Evolutionary conservation across 2,329 filamentous ascomycete species (phyloP).

Genomic region (Delphinella strobiligena): DNA sequence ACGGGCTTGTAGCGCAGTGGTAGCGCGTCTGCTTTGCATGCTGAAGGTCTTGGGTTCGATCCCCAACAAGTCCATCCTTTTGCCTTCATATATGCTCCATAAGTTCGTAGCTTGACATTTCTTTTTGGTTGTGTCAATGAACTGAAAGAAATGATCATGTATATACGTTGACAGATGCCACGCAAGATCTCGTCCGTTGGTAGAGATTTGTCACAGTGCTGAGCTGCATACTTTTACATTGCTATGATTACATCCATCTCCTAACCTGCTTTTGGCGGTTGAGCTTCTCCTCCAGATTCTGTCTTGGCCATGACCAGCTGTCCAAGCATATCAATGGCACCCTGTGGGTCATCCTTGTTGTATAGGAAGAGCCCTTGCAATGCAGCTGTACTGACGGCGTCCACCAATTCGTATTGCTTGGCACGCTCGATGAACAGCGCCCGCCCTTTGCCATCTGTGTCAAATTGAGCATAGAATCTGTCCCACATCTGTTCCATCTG

Average conservation of each 20-base stretch:
- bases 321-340: constrained; percentile 50
- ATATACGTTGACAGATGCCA: too few relatives aligned
- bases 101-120: too few relatives aligned
- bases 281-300: background rate
- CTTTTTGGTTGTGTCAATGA: too few relatives aligned
- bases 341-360: constrained; percentile 82
- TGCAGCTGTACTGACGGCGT: constrained; percentile 70
- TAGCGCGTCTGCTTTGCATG: constrained; percentile 1
- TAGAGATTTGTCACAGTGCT: too few relatives aligned
- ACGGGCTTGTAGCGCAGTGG: background rate
- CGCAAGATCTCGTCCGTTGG: too few relatives aligned
- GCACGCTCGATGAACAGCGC: constrained; percentile 60
- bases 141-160: too few relatives aligned
- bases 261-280: background rate
- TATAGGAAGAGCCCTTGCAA: constrained; percentile 91
- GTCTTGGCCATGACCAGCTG: constrained; percentile 14
- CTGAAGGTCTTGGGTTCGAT: constrained; percentile 9
- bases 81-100: too few relatives aligned
- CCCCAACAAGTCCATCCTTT: constrained; percentile 5
- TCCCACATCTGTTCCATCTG: constrained; percentile 87
- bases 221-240: too few relatives aligned
- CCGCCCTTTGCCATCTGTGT: constrained; percentile 49
- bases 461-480: constrained; percentile 81
- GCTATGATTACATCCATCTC: too few relatives aligned
- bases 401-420: constrained; percentile 57